These are phyloP conservation scores for Laguncularia racemosa DNA, from an alignment of 345 rosid genomes.

Conservation along the genomic window DNA sequence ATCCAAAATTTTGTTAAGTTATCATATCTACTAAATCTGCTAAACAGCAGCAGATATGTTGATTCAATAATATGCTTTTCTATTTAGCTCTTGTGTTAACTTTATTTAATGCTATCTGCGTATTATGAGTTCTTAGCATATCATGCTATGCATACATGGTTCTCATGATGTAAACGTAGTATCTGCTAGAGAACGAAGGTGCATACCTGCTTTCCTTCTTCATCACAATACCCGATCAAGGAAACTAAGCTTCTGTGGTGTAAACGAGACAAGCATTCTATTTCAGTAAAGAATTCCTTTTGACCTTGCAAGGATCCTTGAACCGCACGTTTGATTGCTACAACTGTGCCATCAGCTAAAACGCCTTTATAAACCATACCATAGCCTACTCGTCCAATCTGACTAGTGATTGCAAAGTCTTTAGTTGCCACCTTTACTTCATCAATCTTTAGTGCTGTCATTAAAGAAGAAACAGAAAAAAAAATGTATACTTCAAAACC, in stretches of 20 bases:
- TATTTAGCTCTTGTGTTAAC: no score
- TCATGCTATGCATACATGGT: background rate
- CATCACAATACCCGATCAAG: slow-evolving; percentile 82
- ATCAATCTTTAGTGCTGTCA: slow-evolving; percentile 51
- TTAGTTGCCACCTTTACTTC: slow-evolving; percentile 77
- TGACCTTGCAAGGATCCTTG: slow-evolving; percentile 91
- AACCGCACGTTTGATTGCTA: slow-evolving; percentile 88
- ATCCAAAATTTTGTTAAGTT: no score
- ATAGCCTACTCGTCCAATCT: slow-evolving; percentile 93
- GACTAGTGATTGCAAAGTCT: slow-evolving; percentile 48
- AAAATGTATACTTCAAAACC: no score
- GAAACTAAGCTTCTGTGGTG: slow-evolving; percentile 95
- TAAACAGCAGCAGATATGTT: no score
- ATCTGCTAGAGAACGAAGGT: background rate
- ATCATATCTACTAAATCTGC: no score
- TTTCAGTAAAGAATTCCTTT: slow-evolving; percentile 86
- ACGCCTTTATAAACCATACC: slow-evolving; percentile 88
- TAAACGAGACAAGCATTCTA: slow-evolving; percentile 72
- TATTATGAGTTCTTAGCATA: no score
- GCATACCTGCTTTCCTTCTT: slow-evolving; percentile 80
- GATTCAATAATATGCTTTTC: no score
- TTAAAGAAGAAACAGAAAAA: background rate
- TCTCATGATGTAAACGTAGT: background rate
- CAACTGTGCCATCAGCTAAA: slow-evolving; percentile 56
- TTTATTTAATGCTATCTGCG: no score